Conservation (phyloP, 1,139 yeast genomes). For the Sugiyamaella xylanicola region DNA sequence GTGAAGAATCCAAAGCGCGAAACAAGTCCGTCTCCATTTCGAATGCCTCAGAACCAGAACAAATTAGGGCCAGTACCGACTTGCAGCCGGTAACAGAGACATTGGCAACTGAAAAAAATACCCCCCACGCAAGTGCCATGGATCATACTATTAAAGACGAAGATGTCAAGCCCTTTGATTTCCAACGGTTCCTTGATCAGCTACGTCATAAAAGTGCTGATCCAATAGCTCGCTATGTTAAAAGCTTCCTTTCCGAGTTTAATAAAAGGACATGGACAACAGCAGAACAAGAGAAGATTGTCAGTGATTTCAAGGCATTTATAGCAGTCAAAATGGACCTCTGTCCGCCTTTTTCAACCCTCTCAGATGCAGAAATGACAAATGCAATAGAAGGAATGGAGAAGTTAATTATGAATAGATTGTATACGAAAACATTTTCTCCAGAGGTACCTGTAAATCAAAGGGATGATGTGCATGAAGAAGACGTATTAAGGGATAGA, state of each 20-base stretch:
- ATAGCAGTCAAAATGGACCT: constrained; percentile 64
- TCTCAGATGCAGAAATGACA: constrained; percentile 61
- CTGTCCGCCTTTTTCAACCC: constrained; percentile 73
- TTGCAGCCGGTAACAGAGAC: too few relatives aligned
- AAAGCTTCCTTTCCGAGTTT: constrained; percentile 75
- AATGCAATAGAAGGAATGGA: constrained; percentile 92
- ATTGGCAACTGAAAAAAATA: not conserved
- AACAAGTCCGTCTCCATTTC: too few relatives aligned
- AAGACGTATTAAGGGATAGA: constrained; percentile 66
- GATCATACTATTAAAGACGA: constrained; percentile 23
- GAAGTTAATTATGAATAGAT: constrained; percentile 84
- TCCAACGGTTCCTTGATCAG: constrained; percentile 74
- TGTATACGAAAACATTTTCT: constrained; percentile 77
- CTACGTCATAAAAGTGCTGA: constrained; percentile 78
- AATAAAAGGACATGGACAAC: constrained; percentile 70
- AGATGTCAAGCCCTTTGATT: constrained; percentile 61
- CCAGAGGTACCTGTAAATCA: constrained; percentile 61
- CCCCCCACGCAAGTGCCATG: not conserved
- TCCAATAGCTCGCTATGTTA: constrained; percentile 83
- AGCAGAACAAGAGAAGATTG: constrained; percentile 74
- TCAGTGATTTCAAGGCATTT: constrained; percentile 65
- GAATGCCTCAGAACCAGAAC: too few relatives aligned
- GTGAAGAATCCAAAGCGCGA: too few relatives aligned
- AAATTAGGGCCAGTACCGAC: too few relatives aligned
- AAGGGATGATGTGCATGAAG: constrained; percentile 53